Evolutionary conservation across 495 filamentous ascomycete species (phyloP), one percentile per base, ranked within the genome.

Genomic region (Penicillium lagena): DNA sequence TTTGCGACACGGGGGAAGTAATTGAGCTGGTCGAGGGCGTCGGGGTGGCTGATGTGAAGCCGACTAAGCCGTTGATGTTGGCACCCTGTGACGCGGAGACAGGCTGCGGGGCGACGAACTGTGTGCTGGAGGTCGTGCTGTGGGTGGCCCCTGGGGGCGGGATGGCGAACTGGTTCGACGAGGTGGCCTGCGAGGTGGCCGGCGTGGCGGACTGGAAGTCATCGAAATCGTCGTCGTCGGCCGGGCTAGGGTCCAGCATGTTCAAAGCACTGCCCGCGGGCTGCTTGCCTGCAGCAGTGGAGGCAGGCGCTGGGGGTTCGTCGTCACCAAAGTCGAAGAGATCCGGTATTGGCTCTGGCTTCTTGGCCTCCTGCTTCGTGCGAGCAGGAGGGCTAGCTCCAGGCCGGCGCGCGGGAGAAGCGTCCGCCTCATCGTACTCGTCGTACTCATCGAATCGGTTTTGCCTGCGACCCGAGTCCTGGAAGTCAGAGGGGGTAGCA

Each of bases 371-470:
- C 52, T 67, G 51, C 49, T 68, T 67, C 36, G 64, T 44, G 29
- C 50, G 61, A 9, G 71, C 51, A 46, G 71, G 54, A 38, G 73
- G 39, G 22, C 22, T 22, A 22, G 22, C 22, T 34, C 67, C 50
- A 45, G 76, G 75, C 50, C 75, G 74, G 30, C 52, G 68, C 36
- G 61, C 65, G 39, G 56, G 68, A 55, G 67, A 58, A 51, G 62
- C 68, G 43, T 76, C 83, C 17, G 74, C 89, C 47, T 95, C 91
- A 46, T 97, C 90, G 50, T 84, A 88, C 64, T 98, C 93, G 56
- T 98, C 89, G 55, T 98, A 98, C 64, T 97, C 93, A 42, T 97
- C 90, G 51, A 96, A 98, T 42, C 81, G 82, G 47, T 95, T 91
- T 12, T 72, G 67, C 32, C 74, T 67, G 51, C 78, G 65, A 27